Base-by-base conservation (phyloP, 2,329 filamentous ascomycete genomes). In the Paecilomyces formosus region DNA sequence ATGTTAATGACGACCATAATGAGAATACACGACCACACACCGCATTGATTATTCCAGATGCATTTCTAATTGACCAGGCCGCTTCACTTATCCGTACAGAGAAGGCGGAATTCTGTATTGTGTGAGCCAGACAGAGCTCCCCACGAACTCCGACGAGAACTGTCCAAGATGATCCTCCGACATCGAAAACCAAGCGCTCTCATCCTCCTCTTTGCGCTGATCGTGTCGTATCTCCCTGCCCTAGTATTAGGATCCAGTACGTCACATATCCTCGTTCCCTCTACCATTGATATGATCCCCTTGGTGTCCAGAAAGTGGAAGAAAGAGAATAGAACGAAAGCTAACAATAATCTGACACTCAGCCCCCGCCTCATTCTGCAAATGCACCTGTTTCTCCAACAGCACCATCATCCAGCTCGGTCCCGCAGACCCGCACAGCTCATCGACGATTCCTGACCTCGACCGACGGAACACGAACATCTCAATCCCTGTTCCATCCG, bases 311-410 rank as follows among this genome's bases (percentile, higher is more conserved):
- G 24, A 26, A 26, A n/a, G n/a, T n/a, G 24, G 24, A 6, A 26
- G 24, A 26, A 21, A 18, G 39, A 45, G 3, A 21, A 45, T 18
- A 9, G 30, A 45, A 45, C 8, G 15, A n/a, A 45, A n/a, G 18
- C n/a, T 45, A 21, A 45, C 39, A 45, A 18, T 39, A n/a, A 5
- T 18, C 9, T 6, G 18, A 45, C 18, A 8, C 8, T n/a, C 9
- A 77, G 74, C 69, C 9, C 74, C 74, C 12, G 83, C 84, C 15
- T 86, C 85, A 59, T 88, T 88, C 74, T 88, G 86, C 81, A 88
- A 88, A 82, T 88, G 86, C 71, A 87, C 84, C 58, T 88, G 86
- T 72, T 85, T 84, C 73, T 79, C 80, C 55, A 88, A 88, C 69
- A 85, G 81, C 74, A 87, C 85, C 57, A 87, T 88, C 55, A 87